A percentile compares a stretch with the other conserved stretches of the same genome.
phyloP scores from a whole-genome alignment of 208 protist species.

The Acanthamoeba rhysodes region DNA sequence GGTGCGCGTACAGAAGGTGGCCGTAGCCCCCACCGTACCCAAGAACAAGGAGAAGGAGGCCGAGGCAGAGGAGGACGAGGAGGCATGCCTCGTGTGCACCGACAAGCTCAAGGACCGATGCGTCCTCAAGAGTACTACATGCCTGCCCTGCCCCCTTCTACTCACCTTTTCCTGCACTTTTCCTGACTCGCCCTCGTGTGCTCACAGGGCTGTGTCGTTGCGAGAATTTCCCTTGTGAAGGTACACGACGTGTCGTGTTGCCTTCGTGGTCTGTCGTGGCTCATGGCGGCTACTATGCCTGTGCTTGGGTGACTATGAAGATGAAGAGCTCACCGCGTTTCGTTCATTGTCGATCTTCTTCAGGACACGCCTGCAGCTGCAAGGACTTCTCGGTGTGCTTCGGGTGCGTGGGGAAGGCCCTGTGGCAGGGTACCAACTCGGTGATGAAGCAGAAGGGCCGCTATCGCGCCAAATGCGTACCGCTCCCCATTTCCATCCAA shows the following conservation, averaged over 20 bases:
- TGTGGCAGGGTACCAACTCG: slow-evolving; percentile 21
- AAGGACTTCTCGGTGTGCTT: slow-evolving; percentile 27
- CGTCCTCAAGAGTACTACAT: slow-evolving; percentile 8
- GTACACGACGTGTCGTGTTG: not conserved
- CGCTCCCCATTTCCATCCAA: not conserved
- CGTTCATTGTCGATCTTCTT: not conserved
- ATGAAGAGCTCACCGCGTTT: too few relatives aligned
- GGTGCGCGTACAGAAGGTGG: not conserved
- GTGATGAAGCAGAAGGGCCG: slow-evolving; percentile 48
- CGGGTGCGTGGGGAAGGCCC: not conserved
- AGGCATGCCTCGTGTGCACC: not conserved
- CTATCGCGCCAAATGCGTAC: slow-evolving; percentile 46
- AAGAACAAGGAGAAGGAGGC: not conserved
- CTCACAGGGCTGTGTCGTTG: not conserved
- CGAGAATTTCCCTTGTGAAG: slow-evolving; percentile 31
- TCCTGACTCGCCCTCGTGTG: not conserved
- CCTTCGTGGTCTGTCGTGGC: not conserved
- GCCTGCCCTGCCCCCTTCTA: not conserved
- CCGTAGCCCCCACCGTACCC: not conserved
- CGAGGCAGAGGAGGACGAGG: not conserved
- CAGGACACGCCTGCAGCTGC: not conserved
- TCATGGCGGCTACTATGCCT: too few relatives aligned
- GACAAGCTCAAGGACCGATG: slow-evolving; percentile 4
- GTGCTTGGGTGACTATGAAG: too few relatives aligned
- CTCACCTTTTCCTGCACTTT: not conserved